phyloP scores from a whole-genome alignment of 2,329 filamentous ascomycete species.

The Fusarium gaditjirri region DNA sequence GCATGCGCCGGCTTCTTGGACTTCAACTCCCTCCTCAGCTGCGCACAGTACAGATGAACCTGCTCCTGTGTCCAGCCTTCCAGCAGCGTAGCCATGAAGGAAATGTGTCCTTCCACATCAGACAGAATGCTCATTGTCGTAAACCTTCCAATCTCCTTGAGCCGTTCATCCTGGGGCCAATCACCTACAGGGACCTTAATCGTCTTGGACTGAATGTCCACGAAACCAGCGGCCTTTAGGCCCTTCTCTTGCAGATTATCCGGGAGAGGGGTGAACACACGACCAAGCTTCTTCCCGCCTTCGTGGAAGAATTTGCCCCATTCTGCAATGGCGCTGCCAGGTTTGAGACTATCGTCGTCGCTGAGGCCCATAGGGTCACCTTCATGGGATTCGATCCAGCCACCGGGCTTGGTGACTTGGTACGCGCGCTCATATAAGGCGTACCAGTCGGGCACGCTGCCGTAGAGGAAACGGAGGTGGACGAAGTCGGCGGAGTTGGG shows the following conservation, averaged over 20 bases:
- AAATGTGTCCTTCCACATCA: slow-evolving; percentile 49
- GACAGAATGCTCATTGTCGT: slow-evolving; percentile 48
- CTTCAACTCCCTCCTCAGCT: slow-evolving; percentile 47
- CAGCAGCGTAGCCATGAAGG: slow-evolving; percentile 49
- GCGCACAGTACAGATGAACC: slow-evolving; percentile 47
- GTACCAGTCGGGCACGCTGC: slow-evolving; percentile 66
- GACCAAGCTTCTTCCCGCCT: slow-evolving; percentile 45
- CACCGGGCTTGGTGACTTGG: slow-evolving; percentile 66
- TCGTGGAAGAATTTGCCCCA: slow-evolving; percentile 46
- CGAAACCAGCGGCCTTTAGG: slow-evolving; percentile 31
- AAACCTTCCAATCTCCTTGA: slow-evolving; percentile 42
- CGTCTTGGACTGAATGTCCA: slow-evolving; percentile 35
- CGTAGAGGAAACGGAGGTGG: slow-evolving; percentile 67
- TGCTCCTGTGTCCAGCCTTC: slow-evolving; percentile 51
- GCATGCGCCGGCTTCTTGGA: slow-evolving; percentile 41
- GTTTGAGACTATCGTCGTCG: slow-evolving; percentile 46
- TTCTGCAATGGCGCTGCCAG: slow-evolving; percentile 40
- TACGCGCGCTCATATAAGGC: slow-evolving; percentile 62
- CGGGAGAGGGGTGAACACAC: slow-evolving; percentile 39
- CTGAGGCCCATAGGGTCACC: slow-evolving; percentile 41
- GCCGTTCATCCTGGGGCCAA: slow-evolving; percentile 30
- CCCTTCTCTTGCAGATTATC: slow-evolving; percentile 33
- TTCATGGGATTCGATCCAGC: slow-evolving; percentile 52
- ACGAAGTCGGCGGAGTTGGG: slow-evolving; percentile 64
- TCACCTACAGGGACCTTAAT: slow-evolving; percentile 37